Conservation (phyloP, 305 asterid species). For the Petunia hybrid region DNA sequence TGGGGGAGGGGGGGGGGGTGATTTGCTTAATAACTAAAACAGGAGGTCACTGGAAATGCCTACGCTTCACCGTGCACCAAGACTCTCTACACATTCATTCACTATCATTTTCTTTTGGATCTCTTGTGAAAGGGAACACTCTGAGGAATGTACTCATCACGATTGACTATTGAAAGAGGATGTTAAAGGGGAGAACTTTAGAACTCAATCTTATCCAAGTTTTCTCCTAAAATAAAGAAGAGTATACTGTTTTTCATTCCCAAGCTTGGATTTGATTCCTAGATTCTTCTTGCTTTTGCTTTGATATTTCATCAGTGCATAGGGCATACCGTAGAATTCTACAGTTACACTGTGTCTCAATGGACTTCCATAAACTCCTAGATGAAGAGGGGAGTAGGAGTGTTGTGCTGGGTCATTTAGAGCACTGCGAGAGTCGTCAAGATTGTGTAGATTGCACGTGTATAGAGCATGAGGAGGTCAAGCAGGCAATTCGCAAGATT, state of each 20-base stretch:
- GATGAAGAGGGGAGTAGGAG: too few relatives aligned
- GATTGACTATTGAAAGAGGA: background rate
- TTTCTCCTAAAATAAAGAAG: background rate
- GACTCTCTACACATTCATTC: background rate
- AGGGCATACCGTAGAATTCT: background rate
- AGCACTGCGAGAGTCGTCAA: too few relatives aligned
- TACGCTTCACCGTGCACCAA: background rate
- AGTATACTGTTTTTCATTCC: background rate
- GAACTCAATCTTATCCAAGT: background rate
- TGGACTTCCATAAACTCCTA: background rate
- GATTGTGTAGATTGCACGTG: too few relatives aligned
- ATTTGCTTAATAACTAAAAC: conserved; percentile 23
- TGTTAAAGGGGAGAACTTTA: background rate
- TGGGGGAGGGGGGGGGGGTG: background rate
- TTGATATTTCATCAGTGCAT: background rate
- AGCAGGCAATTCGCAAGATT: too few relatives aligned
- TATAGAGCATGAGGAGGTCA: too few relatives aligned
- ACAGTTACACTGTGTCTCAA: background rate
- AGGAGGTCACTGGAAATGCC: conserved; percentile 9
- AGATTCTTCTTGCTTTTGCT: conserved; percentile 18
- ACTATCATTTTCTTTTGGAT: background rate
- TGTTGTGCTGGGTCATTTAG: too few relatives aligned
- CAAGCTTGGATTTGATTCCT: conserved; percentile 8
- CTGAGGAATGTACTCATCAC: background rate
- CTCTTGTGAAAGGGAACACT: background rate